phyloP scores from a whole-genome alignment of 345 rosid genomes.

The Gossypium raimondii region DNA sequence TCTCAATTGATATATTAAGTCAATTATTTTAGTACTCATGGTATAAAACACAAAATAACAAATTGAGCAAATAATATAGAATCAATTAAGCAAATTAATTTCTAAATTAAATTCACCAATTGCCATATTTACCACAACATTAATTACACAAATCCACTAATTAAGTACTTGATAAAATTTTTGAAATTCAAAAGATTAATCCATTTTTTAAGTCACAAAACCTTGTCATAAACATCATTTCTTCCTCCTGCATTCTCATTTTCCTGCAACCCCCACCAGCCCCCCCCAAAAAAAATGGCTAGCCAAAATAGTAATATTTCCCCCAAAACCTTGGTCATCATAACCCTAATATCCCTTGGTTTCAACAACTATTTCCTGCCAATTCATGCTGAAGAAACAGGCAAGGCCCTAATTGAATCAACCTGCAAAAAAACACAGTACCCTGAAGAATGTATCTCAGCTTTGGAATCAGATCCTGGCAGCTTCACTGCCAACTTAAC shows the following conservation, averaged over 20 bases:
- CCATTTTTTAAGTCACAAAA: background rate
- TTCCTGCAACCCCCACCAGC: no score
- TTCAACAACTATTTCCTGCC: background rate
- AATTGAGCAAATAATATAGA: background rate
- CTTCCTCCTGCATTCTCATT: no score
- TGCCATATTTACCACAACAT: background rate
- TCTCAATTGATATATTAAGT: no score
- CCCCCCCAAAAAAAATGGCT: constrained; percentile 9
- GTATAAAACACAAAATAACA: no score
- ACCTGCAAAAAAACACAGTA: constrained; percentile 1
- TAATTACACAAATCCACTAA: background rate
- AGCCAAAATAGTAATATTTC: background rate
- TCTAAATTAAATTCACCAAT: background rate
- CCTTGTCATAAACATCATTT: background rate
- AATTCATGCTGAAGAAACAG: background rate
- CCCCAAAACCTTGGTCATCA: background rate
- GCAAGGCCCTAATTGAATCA: background rate
- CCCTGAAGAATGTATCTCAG: constrained; percentile 9
- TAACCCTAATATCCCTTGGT: background rate
- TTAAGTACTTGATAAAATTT: background rate
- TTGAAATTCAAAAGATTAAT: background rate
- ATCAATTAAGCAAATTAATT: background rate
- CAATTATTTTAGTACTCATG: no score
- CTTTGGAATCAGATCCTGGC: background rate
- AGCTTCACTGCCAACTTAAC: constrained; percentile 3